Percentiles rank a stretch among this genome's conserved stretches.
Evolutionary conservation across 2,329 filamentous ascomycete species (phyloP).

Genomic region (Phaeomoniella chlamydospora): DNA sequence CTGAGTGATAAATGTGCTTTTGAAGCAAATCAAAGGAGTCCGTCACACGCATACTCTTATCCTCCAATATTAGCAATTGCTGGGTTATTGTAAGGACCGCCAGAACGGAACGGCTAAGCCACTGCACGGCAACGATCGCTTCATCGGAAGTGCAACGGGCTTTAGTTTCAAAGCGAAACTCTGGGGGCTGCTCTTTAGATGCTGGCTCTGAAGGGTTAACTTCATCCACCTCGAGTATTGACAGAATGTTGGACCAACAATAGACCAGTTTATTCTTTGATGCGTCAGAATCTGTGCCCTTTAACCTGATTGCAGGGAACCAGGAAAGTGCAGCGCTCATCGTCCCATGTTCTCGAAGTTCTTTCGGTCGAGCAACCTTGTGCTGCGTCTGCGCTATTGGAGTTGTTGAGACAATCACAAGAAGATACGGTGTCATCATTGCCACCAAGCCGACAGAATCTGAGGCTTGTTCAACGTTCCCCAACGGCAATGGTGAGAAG

Average conservation of each 20-base stretch:
- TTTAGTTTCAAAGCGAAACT: constrained; percentile 64
- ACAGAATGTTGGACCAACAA: constrained; percentile 97
- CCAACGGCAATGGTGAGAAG: constrained; percentile 77
- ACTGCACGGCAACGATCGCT: constrained; percentile 90
- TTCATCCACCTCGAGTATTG: constrained; percentile 77
- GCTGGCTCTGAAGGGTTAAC: constrained; percentile 39
- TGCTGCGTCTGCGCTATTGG: constrained; percentile 93
- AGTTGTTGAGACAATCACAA: constrained; percentile 95
- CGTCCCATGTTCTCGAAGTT: constrained; percentile 75
- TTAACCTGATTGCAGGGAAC: constrained; percentile 92
- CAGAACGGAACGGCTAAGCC: constrained; percentile 86
- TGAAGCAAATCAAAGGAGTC: constrained; percentile 87
- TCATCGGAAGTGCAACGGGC: constrained; percentile 90
- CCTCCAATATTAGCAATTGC: constrained; percentile 80
- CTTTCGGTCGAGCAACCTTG: constrained; percentile 81
- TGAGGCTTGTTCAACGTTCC: constrained; percentile 82
- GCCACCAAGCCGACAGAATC: constrained; percentile 84
- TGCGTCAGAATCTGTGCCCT: constrained; percentile 53
- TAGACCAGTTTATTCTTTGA: constrained; percentile 78
- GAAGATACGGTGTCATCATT: constrained; percentile 84
- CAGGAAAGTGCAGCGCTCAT: constrained; percentile 91
- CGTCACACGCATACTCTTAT: constrained; percentile 75
- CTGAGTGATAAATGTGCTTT: constrained; percentile 82
- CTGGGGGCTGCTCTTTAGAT: constrained; percentile 63
- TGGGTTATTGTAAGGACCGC: constrained; percentile 90